phyloP scores from a whole-genome alignment of 108 stramenopile genomes.

The Stephanodiscus minutulus region DNA sequence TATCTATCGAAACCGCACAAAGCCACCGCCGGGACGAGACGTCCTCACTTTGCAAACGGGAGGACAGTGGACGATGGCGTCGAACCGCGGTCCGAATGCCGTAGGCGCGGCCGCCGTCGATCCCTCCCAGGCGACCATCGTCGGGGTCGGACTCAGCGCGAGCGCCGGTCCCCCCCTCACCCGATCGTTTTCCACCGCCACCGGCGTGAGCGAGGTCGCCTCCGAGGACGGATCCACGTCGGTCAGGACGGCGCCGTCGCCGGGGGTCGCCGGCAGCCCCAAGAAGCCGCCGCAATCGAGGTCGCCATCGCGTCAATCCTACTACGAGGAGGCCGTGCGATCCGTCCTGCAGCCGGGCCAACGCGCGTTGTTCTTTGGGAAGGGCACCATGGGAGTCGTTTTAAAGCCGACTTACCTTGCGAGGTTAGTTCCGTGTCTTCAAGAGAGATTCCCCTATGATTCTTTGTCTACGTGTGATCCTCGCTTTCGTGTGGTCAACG shows the following conservation, averaged over 20 bases:
- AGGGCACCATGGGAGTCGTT: slow-evolving; percentile 81
- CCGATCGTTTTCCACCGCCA: background rate
- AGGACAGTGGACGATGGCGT: slow-evolving; percentile 90
- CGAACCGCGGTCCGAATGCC: slow-evolving; percentile 80
- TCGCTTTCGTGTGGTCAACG: background rate
- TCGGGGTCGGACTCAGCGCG: background rate
- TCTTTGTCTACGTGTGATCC: background rate
- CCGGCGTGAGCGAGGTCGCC: background rate
- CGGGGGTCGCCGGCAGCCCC: background rate
- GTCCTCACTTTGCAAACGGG: slow-evolving; percentile 66
- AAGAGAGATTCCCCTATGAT: background rate
- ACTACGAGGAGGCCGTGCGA: slow-evolving; percentile 40
- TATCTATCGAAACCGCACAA: background rate
- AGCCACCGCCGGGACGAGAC: slow-evolving; percentile 70
- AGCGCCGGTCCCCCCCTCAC: background rate
- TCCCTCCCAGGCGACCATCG: background rate
- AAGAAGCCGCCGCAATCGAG: slow-evolving; percentile 1
- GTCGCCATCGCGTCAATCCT: slow-evolving; percentile 8
- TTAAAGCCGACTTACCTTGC: slow-evolving; percentile 76
- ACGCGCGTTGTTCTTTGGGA: slow-evolving; percentile 75
- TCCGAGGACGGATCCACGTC: background rate
- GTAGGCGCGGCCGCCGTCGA: slow-evolving; percentile 17
- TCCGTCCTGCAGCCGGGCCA: slow-evolving; percentile 57
- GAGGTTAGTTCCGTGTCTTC: slow-evolving; percentile 1
- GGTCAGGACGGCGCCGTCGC: background rate